Evolutionary conservation across 164 flowering plant species (phyloP), one percentile per base, ranked within the genome.

Genomic region (Vitis vinifera): DNA sequence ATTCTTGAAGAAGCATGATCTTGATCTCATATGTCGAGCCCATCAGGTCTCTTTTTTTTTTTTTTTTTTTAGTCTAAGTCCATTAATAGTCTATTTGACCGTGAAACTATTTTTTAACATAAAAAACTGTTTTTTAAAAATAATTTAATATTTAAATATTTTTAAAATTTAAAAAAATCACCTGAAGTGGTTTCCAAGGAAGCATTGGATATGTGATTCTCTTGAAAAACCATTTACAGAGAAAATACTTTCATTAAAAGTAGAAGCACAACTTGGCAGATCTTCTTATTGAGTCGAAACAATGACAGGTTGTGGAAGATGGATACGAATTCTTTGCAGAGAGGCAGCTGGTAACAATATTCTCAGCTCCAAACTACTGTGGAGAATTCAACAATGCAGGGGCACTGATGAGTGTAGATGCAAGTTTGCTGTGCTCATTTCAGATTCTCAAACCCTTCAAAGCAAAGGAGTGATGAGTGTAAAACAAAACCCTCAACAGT

Each of bases 301-400:
- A 23, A 23, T 23, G 27, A 23, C 84, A 85, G 88, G 89, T 85
- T 3, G 89, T 83, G 14, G 87, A 85, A 74, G 87, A 85, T 67
- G 89, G 89, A 0, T 85, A 83, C 47, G 89, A 85, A 74, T 85
- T 85, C 78, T 83, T 85, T 44, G 89, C 87, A 58, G 87, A 85
- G 10, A 80, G 85, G 76, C 86, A 80, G 71, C 79, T 85, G 64
- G 89, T 85, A 19, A 85, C 89, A 30, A 85, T 83, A 79, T 83
- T 85, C 72, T 85, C 88, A 3, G 88, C 88, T n/a, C 88, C 88
- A 57, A 85, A 85, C 72, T 85, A 85, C 64, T 85, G 88, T 47
- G 88, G 88, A 47, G 88, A 85, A 67, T 85, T 85, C 73, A 79
- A 85, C 59, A 85, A 85, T 73, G 88, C 88, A 12, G 88, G 88